Conservation (phyloP, 192 early-diverging fungal species). For the Polychytrium aggregatum region DNA sequence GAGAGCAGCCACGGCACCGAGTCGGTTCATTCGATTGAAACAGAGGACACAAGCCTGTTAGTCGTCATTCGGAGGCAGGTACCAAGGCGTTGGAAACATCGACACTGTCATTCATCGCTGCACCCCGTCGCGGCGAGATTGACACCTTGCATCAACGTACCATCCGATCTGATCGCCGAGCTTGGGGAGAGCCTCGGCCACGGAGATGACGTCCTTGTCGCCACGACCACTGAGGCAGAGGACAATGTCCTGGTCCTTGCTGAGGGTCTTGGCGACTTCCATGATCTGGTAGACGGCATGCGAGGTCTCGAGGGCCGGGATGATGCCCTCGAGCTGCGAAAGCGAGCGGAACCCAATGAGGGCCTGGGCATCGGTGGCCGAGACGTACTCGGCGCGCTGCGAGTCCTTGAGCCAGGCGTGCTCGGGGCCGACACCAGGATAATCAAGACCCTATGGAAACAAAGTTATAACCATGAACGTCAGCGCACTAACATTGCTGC, state of each 20-base stretch:
- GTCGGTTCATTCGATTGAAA: no score
- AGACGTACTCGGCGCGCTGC: constrained; percentile 66
- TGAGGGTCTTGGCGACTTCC: constrained; percentile 63
- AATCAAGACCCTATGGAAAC: constrained; percentile 71
- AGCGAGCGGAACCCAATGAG: constrained; percentile 64
- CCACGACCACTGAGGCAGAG: constrained; percentile 88
- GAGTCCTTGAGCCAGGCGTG: constrained; percentile 84
- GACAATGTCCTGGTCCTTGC: constrained; percentile 66
- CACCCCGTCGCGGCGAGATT: no score
- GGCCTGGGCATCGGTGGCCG: constrained; percentile 72
- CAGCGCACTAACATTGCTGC: no score
- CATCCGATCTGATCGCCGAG: constrained; percentile 89
- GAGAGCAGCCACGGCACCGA: no score
- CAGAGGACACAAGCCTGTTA: no score
- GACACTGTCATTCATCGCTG: no score
- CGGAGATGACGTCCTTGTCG: constrained; percentile 94
- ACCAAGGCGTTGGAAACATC: no score
- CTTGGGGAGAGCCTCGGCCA: constrained; percentile 79
- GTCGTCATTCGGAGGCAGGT: no score
- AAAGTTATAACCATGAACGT: not conserved
- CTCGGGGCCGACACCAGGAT: constrained; percentile 96
- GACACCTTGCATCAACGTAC: no score
- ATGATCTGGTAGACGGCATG: constrained; percentile 81
- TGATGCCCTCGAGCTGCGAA: constrained; percentile 59
- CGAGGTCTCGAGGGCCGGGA: constrained; percentile 91